These are phyloP conservation scores for Fusarium staphyleae DNA, from an alignment of 2,329 filamentous ascomycete genomes.

Conservation along the genomic window DNA sequence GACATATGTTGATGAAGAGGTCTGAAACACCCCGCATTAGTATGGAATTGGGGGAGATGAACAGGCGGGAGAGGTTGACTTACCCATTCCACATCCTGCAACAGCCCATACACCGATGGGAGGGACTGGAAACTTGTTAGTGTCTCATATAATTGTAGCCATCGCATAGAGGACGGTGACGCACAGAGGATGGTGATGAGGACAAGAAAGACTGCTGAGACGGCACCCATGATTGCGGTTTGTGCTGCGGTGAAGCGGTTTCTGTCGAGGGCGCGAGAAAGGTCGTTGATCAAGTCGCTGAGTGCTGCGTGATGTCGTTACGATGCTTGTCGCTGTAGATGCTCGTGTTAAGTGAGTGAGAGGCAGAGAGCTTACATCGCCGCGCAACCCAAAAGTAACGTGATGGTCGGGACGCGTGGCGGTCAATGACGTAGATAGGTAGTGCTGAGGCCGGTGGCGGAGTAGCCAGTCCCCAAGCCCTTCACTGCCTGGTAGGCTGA, in stretches of 20 bases:
- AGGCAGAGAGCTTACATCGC: background rate
- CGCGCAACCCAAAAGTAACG: constrained; percentile 26
- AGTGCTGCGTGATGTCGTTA: background rate
- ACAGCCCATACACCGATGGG: constrained; percentile 70
- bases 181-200: constrained; percentile 62
- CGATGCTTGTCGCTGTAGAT: background rate
- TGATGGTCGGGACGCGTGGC: constrained; percentile 29
- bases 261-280: background rate
- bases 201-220: constrained; percentile 57
- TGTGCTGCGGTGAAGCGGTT: background rate
- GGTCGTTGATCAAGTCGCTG: background rate
- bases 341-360: background rate
- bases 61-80: constrained; percentile 28
- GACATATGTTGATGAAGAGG: constrained; percentile 70
- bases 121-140: constrained; percentile 60
- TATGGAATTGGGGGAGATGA: background rate
- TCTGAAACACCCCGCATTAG: constrained; percentile 48
- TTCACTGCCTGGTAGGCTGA: no score
- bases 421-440: constrained; percentile 31
- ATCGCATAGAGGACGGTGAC: constrained; percentile 31
- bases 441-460: no score
- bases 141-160: background rate
- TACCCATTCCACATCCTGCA: constrained; percentile 67
- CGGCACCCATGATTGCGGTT: constrained; percentile 55
- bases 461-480: no score